Evolutionary conservation across 2,329 filamentous ascomycete genomes (phyloP), one percentile per base, ranked within the genome.

Genomic region (Fragosphaeria purpurea): DNA sequence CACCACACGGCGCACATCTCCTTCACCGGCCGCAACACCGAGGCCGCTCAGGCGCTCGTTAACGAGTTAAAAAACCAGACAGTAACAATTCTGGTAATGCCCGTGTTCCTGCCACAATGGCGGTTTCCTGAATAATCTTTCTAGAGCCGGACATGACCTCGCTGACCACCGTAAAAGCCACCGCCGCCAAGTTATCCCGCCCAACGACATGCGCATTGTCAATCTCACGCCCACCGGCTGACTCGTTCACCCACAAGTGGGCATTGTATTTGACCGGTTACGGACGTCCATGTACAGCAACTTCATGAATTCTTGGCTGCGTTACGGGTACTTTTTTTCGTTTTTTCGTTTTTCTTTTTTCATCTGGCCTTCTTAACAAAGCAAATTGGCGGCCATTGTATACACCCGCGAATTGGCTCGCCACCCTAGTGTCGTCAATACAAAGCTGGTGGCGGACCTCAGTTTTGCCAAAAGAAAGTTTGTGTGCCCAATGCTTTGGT

Each of bases 131-230:
- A 1, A 39, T 58, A 35, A 62, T 60, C 0, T 64, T 73, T 52
- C 53, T 74, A 6, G 54, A 67, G 47, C 63, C 69, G 56, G 67
- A 74, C 56, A 65, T 75, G 44, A 55, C 63, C 1, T 68, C 65
- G 5, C 59, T 74, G 2, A 51, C 61, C 3, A 67, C 63, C 0
- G 65, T 73, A n/a, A 63, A 65, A 44, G 47, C 55, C 5, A 64
- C 65, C 0, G 63, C 65, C 1, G 54, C 61, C 4, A 53, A 60
- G 3, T 22, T 22, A 22, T 2, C 22, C 22, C 22, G 22, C 22
- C 22, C 22, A 22, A 22, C 6, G 61, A 64, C 39, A 61, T 61
- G 5, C 57, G 63, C 30, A 42, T 65, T n/a, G 47, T 65, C 9
- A 44, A 43, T 13, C 49, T 62, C 7, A 62, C 58, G 1, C 61